phyloP scores from a whole-genome alignment of 2,329 filamentous ascomycete genomes.

The Sclerotiophoma versabilis region DNA sequence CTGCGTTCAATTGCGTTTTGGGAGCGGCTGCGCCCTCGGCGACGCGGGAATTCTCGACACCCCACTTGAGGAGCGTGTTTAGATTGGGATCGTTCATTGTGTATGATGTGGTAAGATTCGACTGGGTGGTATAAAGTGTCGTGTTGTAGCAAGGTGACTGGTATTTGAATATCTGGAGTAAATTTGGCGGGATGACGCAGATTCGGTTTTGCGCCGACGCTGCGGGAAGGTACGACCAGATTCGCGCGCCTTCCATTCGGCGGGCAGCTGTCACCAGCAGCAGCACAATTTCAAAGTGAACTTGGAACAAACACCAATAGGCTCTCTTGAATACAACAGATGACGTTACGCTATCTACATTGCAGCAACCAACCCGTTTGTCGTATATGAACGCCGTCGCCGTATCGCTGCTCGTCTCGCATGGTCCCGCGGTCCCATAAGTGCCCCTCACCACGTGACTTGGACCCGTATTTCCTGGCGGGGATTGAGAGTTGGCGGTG shows the following conservation, averaged over 20 bases:
- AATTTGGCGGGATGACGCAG: slow-evolving; percentile 38
- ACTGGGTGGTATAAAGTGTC: slow-evolving; percentile 5
- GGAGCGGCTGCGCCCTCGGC: slow-evolving; percentile 39
- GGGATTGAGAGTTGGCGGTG: slow-evolving; percentile 45
- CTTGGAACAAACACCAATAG: neutral
- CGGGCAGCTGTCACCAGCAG: slow-evolving; percentile 19
- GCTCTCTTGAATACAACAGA: neutral
- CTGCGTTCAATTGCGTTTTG: slow-evolving; percentile 65
- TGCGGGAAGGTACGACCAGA: slow-evolving; percentile 27
- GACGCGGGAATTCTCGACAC: slow-evolving; percentile 67
- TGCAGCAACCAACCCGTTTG: neutral
- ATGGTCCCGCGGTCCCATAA: slow-evolving; percentile 12
- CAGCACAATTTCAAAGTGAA: neutral
- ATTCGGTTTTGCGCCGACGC: slow-evolving; percentile 21
- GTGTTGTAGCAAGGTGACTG: slow-evolving; percentile 6
- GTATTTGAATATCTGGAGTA: slow-evolving; percentile 24
- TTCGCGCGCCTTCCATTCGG: slow-evolving; percentile 34
- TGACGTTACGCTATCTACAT: neutral
- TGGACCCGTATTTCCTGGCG: slow-evolving; percentile 19
- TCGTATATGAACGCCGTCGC: neutral
- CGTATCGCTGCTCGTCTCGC: slow-evolving; percentile 11
- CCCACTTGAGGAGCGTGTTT: slow-evolving; percentile 83
- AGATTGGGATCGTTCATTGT: slow-evolving; percentile 67
- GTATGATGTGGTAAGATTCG: slow-evolving; percentile 1
- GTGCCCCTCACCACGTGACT: slow-evolving; percentile 47